Evolutionary conservation across 2,329 filamentous ascomycete genomes (phyloP), one percentile per base, ranked within the genome.

Genomic region (Ceratocystis variospora): DNA sequence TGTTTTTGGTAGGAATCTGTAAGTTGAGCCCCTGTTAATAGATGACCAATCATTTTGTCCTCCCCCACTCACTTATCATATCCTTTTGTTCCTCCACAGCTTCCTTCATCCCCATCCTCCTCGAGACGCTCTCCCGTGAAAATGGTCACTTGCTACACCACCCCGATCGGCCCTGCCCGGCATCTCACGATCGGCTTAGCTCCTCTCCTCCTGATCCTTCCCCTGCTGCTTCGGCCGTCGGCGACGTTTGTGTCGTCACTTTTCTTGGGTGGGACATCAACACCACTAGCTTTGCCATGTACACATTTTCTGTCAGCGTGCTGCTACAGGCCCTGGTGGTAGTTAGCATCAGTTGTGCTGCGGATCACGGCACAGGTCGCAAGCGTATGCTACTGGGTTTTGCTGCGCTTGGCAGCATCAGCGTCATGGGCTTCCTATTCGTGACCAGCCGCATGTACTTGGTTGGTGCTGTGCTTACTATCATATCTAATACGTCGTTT

Each of bases 261-360:
- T 79, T 97, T 4, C 78, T 96, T 28, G 93, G 93, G 5, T 75
- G 88, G 68, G 87, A 96, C 72, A 87, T 99, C 77, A 97, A 97
- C 76, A 96, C 93, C 0, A 92, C 93, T 45, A 95, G 89, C 75
- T 96, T 97, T 75, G 93, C 91, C 74, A 96, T 97, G 90, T 97
- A 97, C 77, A 96, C 91, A 1, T 99, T 99, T 76, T 96, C 91
- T 67, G 79, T 95, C 72, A 95, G 90, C 73, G 94, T 99, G 1
- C 76, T 96, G 22, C 75, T 96, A 10, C 94, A 99, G 74, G 89
- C 92, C 1, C 76, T 97, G 33, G 78, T 97, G 37, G 95, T 99
- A 55, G 90, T 99, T 69, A 96, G 91, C 73, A 96, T 99, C 80
- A 96, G 91, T 72, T 94, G 90, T 66, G 92, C 93, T 6, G 94